Base-by-base conservation (phyloP, 805 yeast genomes). In the Kodamaea lidongshanica region DNA sequence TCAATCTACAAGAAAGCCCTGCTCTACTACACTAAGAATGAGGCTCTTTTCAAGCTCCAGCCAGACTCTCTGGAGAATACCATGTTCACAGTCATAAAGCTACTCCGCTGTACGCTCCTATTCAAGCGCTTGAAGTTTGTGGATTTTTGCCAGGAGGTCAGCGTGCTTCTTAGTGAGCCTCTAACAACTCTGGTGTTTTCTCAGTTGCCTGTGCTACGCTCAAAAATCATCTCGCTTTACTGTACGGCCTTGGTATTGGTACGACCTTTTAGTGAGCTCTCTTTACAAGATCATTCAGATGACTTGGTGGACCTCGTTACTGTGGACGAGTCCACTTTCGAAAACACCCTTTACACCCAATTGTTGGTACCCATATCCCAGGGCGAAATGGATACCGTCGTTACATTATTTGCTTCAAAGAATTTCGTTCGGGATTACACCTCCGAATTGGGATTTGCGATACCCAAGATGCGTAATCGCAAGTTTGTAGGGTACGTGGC, bases 251-350 rank as follows among this genome's bases (percentile, higher is more conserved):
- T 46, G 13, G 39, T 57, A 2, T 48, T 56, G 6, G 28, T 50
- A 8, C 44, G 49, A 32, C 61, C 65, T 7, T 56, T 56, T 41
- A 50, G 45, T 22, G 45, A 44, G 10, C 39, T 59, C 19, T 28
- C 50, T 3, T 44, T 54, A 21, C 27, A 52, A n/a, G 42, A 39
- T 12, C 25, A 35, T 8, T 25, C 33, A 17, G 50, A 47, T 17
- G 22, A 23, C 2, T 12, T 52, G 3, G 32, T 52, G 10, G 52
- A 53, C 29, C 29, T 41, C 12, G 44, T 38, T 25, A 42, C 45
- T 12, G 32, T 38, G 2, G 30, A 37, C 14, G 44, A 43, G 4
- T 17, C 29, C n/a, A 26, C 35, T 7, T 34, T 38, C 9, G 54
- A 48, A 24, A 32, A 25, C 23, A 16, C 24, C 4, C 12, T 52